Conservation (phyloP, 2,329 filamentous ascomycete species). For the Juglanconis sp. region DNA sequence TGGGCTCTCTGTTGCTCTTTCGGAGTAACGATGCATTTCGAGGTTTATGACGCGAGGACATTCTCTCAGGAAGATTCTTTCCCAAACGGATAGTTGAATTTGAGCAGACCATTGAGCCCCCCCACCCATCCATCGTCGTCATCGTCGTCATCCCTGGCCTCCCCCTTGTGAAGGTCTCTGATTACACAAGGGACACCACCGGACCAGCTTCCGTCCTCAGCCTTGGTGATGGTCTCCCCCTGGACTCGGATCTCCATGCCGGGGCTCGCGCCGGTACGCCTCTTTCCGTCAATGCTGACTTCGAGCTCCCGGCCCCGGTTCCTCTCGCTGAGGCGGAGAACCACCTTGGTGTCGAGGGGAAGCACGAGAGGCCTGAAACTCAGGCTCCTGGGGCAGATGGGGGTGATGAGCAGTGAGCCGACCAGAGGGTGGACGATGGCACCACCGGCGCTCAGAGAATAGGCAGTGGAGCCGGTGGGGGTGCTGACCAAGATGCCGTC, state of each 20-base stretch:
- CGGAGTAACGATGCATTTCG: background rate
- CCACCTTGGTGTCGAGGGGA: slow-evolving; percentile 80
- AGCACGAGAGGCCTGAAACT: slow-evolving; percentile 90
- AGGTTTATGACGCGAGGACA: background rate
- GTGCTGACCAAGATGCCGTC: slow-evolving; percentile 94
- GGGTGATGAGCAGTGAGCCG: slow-evolving; percentile 81
- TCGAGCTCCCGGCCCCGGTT: slow-evolving; percentile 75
- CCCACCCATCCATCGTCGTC: slow-evolving; percentile 89
- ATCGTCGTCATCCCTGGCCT: slow-evolving; percentile 29
- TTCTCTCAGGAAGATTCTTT: slow-evolving; percentile 36
- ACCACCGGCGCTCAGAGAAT: slow-evolving; percentile 88
- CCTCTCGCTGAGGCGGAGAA: slow-evolving; percentile 75
- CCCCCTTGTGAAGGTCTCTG: slow-evolving; percentile 48
- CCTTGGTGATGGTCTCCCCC: slow-evolving; percentile 71
- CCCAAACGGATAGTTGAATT: slow-evolving; percentile 97
- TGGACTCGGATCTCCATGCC: slow-evolving; percentile 86
- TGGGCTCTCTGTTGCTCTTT: too few species aligned
- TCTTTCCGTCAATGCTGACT: slow-evolving; percentile 74
- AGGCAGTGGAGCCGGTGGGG: slow-evolving; percentile 91
- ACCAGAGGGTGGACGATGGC: slow-evolving; percentile 94
- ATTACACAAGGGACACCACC: slow-evolving; percentile 93
- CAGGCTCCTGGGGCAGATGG: slow-evolving; percentile 88
- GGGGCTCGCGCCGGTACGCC: slow-evolving; percentile 64
- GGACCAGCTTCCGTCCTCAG: slow-evolving; percentile 46
- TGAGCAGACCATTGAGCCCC: slow-evolving; percentile 85